Conservation (phyloP, 2,329 filamentous ascomycete genomes). For the Curvularia hawaiiensis region DNA sequence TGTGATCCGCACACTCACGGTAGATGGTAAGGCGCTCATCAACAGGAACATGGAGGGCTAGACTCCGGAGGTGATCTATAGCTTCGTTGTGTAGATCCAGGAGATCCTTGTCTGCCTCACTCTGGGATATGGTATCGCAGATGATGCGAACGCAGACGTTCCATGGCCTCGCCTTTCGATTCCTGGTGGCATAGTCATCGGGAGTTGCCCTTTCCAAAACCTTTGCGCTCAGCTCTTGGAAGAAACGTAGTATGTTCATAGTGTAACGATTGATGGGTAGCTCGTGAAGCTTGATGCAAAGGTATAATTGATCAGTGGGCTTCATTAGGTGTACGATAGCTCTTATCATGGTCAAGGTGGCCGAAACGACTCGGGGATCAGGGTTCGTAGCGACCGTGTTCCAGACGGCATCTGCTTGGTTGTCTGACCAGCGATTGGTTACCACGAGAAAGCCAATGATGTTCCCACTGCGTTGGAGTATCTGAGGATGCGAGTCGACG, state of each 20-base stretch:
- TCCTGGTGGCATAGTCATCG: conserved; percentile 21
- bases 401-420: conserved; percentile 84
- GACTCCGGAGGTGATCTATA: conserved; percentile 62
- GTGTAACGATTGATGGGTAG: conserved; percentile 40
- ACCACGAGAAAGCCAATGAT: conserved; percentile 87
- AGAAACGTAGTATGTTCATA: conserved; percentile 38
- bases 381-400: conserved; percentile 79
- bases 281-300: conserved; percentile 68
- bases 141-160: conserved; percentile 69
- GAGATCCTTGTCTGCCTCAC: conserved; percentile 61
- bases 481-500: conserved; percentile 87
- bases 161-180: conserved; percentile 51
- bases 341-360: conserved; percentile 71
- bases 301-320: conserved; percentile 60
- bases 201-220: conserved; percentile 19
- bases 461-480: conserved; percentile 80
- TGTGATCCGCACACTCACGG: conserved; percentile 69
- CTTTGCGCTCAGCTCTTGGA: conserved; percentile 34
- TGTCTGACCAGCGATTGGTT: conserved; percentile 71
- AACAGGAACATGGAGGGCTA: conserved; percentile 64
- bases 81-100: conserved; percentile 69
- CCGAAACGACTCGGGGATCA: conserved; percentile 82
- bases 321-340: conserved; percentile 54
- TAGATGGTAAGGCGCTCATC: conserved; percentile 68
- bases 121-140: conserved; percentile 68